These are phyloP conservation scores for Boletellus ananas DNA, from an alignment of 768 basidiomycete species.

Conservation along the genomic window DNA sequence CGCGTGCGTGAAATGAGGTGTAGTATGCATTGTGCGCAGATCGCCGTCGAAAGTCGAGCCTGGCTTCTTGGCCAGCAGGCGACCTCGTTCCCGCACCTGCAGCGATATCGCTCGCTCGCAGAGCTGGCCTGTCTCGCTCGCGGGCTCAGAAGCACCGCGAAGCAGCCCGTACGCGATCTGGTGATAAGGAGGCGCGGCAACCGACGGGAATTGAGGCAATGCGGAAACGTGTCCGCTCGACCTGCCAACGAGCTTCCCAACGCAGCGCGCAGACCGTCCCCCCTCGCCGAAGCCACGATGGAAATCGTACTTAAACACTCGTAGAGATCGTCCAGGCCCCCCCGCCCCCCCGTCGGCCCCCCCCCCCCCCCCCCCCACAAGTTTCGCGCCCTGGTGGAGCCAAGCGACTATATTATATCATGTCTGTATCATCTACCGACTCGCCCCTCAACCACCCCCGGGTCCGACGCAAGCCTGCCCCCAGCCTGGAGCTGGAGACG, in stretches of 20 bases:
- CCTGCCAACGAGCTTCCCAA: slow-evolving; percentile 12
- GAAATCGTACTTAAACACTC: slow-evolving; percentile 29
- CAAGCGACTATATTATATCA: slow-evolving; percentile 24
- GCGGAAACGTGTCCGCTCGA: slow-evolving; percentile 23
- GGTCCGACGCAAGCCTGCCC: slow-evolving; percentile 53
- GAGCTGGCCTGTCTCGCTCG: slow-evolving; percentile 2
- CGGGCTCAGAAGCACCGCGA: slow-evolving; percentile 19
- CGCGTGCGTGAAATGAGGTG: slow-evolving; percentile 7
- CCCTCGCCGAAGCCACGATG: slow-evolving; percentile 37
- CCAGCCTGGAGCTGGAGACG: slow-evolving; percentile 45
- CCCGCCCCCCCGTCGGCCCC: slow-evolving; percentile 18
- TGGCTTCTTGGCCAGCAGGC: background rate
- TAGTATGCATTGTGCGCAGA: slow-evolving; percentile 10
- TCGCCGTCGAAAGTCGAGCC: slow-evolving; percentile 12
- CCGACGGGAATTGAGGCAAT: slow-evolving; percentile 31
- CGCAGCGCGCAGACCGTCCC: slow-evolving; percentile 10
- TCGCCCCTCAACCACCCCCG: slow-evolving; percentile 23
- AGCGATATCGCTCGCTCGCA: background rate
- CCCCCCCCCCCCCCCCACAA: slow-evolving; percentile 11
- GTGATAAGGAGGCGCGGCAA: slow-evolving; percentile 29
- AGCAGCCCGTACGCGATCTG: slow-evolving; percentile 12
- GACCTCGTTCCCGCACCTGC: background rate
- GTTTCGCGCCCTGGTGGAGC: slow-evolving; percentile 11
- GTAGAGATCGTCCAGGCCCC: slow-evolving; percentile 6
- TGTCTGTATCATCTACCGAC: slow-evolving; percentile 29